phyloP scores from a whole-genome alignment of 2,329 filamentous ascomycete genomes.

The Neophaeococcomyces mojaviensis region DNA sequence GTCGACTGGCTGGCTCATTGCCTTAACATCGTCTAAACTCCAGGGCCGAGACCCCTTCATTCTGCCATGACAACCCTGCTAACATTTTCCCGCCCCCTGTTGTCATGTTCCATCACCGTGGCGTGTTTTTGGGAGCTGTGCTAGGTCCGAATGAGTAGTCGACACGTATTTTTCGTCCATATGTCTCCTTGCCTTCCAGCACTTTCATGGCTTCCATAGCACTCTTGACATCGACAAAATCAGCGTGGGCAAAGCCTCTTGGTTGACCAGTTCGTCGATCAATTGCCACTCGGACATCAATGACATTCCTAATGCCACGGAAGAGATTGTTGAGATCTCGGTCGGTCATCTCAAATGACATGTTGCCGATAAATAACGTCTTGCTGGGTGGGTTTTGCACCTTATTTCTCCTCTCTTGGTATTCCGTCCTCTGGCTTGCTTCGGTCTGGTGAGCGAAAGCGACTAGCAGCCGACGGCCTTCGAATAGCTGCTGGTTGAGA shows the following conservation, averaged over 20 bases:
- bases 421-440: neutral
- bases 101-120: neutral
- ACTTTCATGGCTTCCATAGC: constrained; percentile 54
- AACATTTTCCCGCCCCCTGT: neutral
- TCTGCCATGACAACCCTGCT: too few relatives aligned
- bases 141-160: constrained; percentile 45
- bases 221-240: constrained; percentile 62
- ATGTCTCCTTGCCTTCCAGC: constrained; percentile 53
- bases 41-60: too few relatives aligned
- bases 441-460: constrained; percentile 44
- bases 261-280: constrained; percentile 74
- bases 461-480: constrained; percentile 57
- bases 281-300: constrained; percentile 73
- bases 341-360: constrained; percentile 79
- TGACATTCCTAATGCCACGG: constrained; percentile 59
- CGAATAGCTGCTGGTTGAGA: constrained; percentile 53
- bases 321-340: constrained; percentile 74
- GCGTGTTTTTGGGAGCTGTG: constrained; percentile 17
- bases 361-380: constrained; percentile 76
- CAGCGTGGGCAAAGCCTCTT: constrained; percentile 75
- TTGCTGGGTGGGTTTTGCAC: constrained; percentile 46
- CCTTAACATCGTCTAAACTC: too few relatives aligned
- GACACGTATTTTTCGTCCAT: constrained; percentile 57
- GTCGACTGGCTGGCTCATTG: too few relatives aligned
- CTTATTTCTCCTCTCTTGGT: neutral